phyloP scores from a whole-genome alignment of 1,284 basidiomycete species.

The Coniophora puteana region DNA sequence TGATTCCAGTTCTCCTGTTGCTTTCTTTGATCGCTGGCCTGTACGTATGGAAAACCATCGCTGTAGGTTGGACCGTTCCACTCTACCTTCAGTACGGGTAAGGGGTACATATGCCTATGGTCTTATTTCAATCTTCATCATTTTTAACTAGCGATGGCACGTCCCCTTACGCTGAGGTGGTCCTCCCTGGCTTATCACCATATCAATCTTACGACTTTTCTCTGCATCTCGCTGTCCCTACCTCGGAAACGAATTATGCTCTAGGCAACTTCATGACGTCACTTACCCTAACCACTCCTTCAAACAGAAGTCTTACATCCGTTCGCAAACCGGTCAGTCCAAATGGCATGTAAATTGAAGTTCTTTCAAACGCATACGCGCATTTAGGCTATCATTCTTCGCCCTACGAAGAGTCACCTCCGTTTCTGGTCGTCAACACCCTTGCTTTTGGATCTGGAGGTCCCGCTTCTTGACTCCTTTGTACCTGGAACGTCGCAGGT shows the following conservation, averaged over 20 bases:
- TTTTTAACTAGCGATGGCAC: constrained; percentile 47
- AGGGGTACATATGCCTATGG: too few species aligned
- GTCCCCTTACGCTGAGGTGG: constrained; percentile 55
- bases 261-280: constrained; percentile 80
- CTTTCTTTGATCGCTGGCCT: constrained; percentile 63
- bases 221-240: constrained; percentile 62
- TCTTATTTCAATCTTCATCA: constrained; percentile 1
- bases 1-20: constrained; percentile 56
- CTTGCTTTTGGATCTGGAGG: constrained; percentile 39
- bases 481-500: constrained; percentile 43
- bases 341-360: background rate
- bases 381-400: constrained; percentile 60
- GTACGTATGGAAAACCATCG: constrained; percentile 66
- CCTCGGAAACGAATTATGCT: constrained; percentile 60
- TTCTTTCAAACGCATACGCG: constrained; percentile 16
- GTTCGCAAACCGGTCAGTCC: constrained; percentile 64
- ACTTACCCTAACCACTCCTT: constrained; percentile 49
- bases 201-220: constrained; percentile 70
- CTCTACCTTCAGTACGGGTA: constrained; percentile 77
- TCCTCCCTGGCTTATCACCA: constrained; percentile 46
- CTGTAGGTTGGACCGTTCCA: constrained; percentile 62
- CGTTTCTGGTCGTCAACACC: constrained; percentile 38
- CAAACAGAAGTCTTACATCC: constrained; percentile 56
- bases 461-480: constrained; percentile 55
- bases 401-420: constrained; percentile 28